Evolutionary conservation across 345 rosid species (phyloP), one percentile per base, ranked within the genome.

Genomic region (Excoecaria cochinchinensis): DNA sequence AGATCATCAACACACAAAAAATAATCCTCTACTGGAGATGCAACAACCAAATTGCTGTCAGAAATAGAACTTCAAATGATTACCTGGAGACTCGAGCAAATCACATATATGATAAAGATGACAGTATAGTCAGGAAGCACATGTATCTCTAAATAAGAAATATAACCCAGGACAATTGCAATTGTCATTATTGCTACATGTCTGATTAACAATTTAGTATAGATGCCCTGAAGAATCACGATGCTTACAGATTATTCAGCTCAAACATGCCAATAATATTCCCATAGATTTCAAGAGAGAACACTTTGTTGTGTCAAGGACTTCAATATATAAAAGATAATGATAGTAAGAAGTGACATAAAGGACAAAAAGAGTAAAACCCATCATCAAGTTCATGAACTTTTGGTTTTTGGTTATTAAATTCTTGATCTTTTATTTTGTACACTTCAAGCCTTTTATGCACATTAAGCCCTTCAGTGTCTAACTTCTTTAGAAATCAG

Each of bases 261-360:
- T 95, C 98, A 79, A 91, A 92, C 96, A 95, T 95, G 88, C 97
- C 97, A 62, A 95, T 89, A 76, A 92, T 88, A 76, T 89, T 86
- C 70, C 97, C 99, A 78, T 90, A 92, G 75, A 95, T 88, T 63
- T 95, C 99, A 22, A 89, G 96, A 57, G 97, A 90, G 85, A 95
- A 95, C 72, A 95, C 99, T 95, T 76, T 60, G 21, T 21, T 22
- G 67, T 36, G 94, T 90, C 84, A 89, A 92, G 97, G 87, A 89
- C 70, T 73, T 71, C 53, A 72, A 60, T 44, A 31, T 13, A 25
- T 31, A 56, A 61, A 69, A 60, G 67, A 22, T 42, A 21, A 67
- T 21, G 64, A 76, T 6, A 44, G 31, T 12, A 62, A 69, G 39
- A 36, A 44, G 50, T 15, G 51, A 58, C 16, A 40, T 59, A 44